phyloP scores from a whole-genome alignment of 1,284 basidiomycete genomes.

The Cronartium quercuum region DNA sequence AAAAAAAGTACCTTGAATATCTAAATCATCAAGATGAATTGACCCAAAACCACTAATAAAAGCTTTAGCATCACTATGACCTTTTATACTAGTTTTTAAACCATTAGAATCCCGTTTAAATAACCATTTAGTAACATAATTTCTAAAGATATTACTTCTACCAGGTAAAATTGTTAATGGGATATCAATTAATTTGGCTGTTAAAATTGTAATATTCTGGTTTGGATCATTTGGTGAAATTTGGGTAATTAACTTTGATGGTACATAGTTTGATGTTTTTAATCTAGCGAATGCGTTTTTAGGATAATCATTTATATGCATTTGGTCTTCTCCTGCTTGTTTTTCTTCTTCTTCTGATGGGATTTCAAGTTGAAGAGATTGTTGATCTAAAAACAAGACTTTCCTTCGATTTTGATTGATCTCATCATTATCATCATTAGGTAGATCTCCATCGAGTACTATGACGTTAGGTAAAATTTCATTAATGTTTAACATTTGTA shows the following conservation, averaged over 20 bases:
- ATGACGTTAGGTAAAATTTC: neutral
- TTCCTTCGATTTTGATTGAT: neutral
- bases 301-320: neutral
- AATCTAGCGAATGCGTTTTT: constrained; percentile 6
- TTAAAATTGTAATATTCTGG: neutral
- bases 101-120: neutral
- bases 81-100: neutral
- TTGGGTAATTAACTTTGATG: neutral
- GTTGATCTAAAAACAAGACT: neutral
- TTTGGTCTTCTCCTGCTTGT: neutral
- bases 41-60: neutral
- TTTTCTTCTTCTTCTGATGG: neutral
- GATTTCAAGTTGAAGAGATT: neutral
- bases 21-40: neutral
- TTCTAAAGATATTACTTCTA: neutral
- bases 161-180: neutral
- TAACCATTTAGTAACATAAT: constrained; percentile 6
- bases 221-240: neutral
- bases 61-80: neutral
- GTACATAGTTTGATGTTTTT: neutral
- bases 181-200: neutral
- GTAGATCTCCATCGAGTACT: constrained; percentile 3
- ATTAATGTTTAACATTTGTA: neutral
- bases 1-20: neutral
- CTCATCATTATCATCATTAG: neutral